Percentiles rank a stretch among this genome's conserved stretches.
These are phyloP conservation scores for Trifolium dubium DNA, from an alignment of 306 rosid genomes.

Conservation along the genomic window DNA sequence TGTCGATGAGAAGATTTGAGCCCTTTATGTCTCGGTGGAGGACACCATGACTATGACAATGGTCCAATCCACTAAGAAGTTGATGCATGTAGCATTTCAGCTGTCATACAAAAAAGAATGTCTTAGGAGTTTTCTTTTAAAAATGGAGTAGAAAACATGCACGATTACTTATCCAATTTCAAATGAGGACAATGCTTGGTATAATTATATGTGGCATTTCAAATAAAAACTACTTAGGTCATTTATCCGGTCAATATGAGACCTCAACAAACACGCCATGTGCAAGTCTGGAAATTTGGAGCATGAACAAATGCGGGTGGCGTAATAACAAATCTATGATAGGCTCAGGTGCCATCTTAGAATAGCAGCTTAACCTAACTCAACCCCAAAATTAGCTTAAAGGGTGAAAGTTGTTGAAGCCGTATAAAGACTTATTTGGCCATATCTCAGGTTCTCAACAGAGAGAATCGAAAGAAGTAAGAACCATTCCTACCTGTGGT, in stretches of 20 bases:
- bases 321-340: not conserved
- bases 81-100: conserved; percentile 95
- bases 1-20: conserved; percentile 88
- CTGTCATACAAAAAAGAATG: conserved; percentile 47
- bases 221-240: not conserved
- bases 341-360: not conserved
- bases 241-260: not conserved
- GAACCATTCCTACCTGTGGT: conserved; percentile 71
- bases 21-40: conserved; percentile 99
- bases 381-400: not conserved
- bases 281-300: not conserved
- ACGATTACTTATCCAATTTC: not conserved
- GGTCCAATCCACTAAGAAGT: conserved; percentile 88
- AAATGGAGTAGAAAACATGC: conserved; percentile 22
- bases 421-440: not conserved
- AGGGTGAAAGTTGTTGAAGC: not conserved
- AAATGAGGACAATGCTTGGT: not conserved
- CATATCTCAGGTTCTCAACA: not conserved
- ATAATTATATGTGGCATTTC: not conserved
- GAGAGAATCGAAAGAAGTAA: conserved; percentile 34
- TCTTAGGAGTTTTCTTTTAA: conserved; percentile 37
- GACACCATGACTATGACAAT: conserved; percentile 87
- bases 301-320: not conserved
- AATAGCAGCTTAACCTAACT: not conserved
- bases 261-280: not conserved